Evolutionary conservation across 768 basidiomycete species (phyloP), one percentile per base, ranked within the genome.

Genomic region (Xerocomellus amylosporus): DNA sequence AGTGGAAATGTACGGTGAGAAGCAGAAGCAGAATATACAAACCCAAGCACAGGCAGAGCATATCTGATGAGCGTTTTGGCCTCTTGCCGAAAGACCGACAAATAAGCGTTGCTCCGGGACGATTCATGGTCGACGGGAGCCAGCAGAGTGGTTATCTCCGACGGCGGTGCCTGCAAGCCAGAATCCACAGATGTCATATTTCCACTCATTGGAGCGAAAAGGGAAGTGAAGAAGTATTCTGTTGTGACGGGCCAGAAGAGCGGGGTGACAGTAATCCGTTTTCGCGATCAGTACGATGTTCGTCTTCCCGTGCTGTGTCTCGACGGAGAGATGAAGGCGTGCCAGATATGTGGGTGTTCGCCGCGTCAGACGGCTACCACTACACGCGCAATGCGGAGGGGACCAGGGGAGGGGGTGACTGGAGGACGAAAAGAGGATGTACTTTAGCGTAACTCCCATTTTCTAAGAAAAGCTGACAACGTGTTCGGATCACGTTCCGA

Each of bases 41-140:
- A 90, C 90, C 83, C 80, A 62, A 88, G 87, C 33, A 91, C 85
- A 9, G 89, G 89, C n/a, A 87, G 63, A 6, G 88, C 80, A 67
- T 87, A 92, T 70, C 77, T 82, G 5, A 77, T 54, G 10, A 91
- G 74, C 24, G 84, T 84, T 39, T 45, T 54, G 8, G 39, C 17
- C n/a, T 63, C 62, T 30, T 53, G 19, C 39, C 46, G 39, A 31
- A 54, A 52, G 14, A 37, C 28, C 2, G 34, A 39, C 30, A 24
- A 55, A 19, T 47, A 30, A 9, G n/a, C 49, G 19, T 37, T 68
- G 68, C 14, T 68, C 60, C 30, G 58, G 57, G 73, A 7, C 3
- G n/a, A 15, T 20, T 30, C 69, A 1, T 72, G 64, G 59, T 84
- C 80, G 36, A 49, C 31, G 17, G 28, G 9, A 15, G 72, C 69